Base-by-base conservation (phyloP, 1,284 basidiomycete genomes). In the Ceratobasidium sp. region DNA sequence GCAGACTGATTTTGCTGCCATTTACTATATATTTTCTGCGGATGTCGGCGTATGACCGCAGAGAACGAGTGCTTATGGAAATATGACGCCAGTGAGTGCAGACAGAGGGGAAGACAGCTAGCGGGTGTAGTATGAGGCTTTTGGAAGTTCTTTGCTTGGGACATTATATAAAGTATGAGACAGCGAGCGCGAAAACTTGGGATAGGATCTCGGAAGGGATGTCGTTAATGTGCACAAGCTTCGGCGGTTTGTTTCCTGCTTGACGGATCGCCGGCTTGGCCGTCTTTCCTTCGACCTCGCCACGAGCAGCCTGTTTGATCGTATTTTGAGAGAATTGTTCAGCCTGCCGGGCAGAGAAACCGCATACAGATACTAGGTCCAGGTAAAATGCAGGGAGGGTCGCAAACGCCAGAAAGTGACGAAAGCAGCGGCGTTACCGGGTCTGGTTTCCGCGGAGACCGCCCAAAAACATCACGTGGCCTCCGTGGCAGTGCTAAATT, bases 11-110 rank as follows among this genome's bases (percentile, higher is more conserved):
- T n/a, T n/a, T n/a, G n/a, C n/a, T n/a, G n/a, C n/a, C n/a, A n/a
- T n/a, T n/a, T n/a, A n/a, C n/a, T n/a, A n/a, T n/a, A n/a, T n/a
- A n/a, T n/a, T n/a, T n/a, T n/a, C n/a, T n/a, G n/a, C n/a, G 22
- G 27, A 65, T 19, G 19, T 65, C 48, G 29, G 51, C 51, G 29
- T 65, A n/a, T 1, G 46, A n/a, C 63, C 63, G 51, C 4, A 65
- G 48, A 2, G 9, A 3, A 24, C 16, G 64, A n/a, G 29, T 39
- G 29, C 11, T 53, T 24, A 54, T 39, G 4, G 64, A 27, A 14
- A 66, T 19, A 19, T 39, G 49, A 13, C 64, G 64, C 64, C 64
- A 54, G 8, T 7, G 48, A 7, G 63, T 19, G 24, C 43, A 65
- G 11, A 65, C 63, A 2, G 46, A 37, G n/a, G 63, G 19, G 27